A percentile compares a stretch with the other conserved stretches of the same genome.
Conservation (phyloP, 2,329 filamentous ascomycete species). For the Thermoascus crustaceus region DNA sequence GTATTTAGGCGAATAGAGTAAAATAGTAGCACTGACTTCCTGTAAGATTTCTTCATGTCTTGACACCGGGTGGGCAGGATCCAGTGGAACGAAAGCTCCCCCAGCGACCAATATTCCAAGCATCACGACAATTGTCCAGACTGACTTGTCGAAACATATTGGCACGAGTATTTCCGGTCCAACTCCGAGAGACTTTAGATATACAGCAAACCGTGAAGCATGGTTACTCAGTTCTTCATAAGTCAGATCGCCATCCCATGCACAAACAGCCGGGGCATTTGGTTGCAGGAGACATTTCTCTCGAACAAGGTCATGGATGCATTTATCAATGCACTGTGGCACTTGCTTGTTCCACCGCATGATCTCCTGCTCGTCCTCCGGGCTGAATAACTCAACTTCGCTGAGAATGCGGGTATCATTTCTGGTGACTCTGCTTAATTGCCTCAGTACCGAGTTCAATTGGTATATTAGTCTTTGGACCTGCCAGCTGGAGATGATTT, state of each 20-base stretch:
- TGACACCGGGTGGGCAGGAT: constrained; percentile 26
- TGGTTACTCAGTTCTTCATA: constrained; percentile 21
- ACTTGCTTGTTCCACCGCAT: constrained; percentile 23
- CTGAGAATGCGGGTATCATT: constrained; percentile 16
- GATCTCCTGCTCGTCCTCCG: constrained; percentile 25
- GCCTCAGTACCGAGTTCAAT: constrained; percentile 33
- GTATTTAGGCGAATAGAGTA: constrained; percentile 26
- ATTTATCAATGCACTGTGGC: constrained; percentile 18
- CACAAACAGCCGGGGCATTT: constrained; percentile 24
- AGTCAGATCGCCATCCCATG: constrained; percentile 28
- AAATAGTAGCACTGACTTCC: constrained; percentile 23
- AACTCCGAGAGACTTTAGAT: constrained; percentile 23
- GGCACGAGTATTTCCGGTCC: constrained; percentile 25
- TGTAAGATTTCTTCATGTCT: constrained; percentile 26
- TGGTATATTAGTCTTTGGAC: constrained; percentile 50
- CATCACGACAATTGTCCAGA: constrained; percentile 26
- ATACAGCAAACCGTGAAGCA: constrained; percentile 23
- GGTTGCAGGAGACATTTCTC: constrained; percentile 19
- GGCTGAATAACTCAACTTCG: constrained; percentile 25
- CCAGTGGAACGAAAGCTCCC: constrained; percentile 26
- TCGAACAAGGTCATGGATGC: constrained; percentile 25
- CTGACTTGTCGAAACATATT: constrained; percentile 27
- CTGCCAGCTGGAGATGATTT: constrained; percentile 44
- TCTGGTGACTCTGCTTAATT: constrained; percentile 22
- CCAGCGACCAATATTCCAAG: constrained; percentile 27